These are phyloP conservation scores for Vaccinium corymbosum DNA, from an alignment of 148 eudicot genomes.

Conservation along the genomic window DNA sequence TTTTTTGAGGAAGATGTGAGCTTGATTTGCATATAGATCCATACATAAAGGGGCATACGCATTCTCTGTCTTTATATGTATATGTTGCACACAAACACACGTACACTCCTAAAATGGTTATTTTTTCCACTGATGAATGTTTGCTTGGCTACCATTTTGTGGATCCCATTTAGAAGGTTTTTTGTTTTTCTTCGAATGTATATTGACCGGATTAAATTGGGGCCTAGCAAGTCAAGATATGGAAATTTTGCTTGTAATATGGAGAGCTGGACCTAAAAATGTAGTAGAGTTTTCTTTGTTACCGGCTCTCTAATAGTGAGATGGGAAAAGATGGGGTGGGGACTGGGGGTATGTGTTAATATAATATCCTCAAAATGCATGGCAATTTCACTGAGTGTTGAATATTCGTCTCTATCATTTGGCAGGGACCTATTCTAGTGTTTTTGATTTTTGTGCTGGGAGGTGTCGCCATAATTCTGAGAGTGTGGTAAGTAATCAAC, in stretches of 20 bases:
- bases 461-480: constrained; percentile 96
- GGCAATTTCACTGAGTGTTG: not conserved
- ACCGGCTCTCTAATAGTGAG: not conserved
- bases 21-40: not conserved
- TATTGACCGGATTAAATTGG: not conserved
- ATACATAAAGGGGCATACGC: not conserved
- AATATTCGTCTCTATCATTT: constrained; percentile 11
- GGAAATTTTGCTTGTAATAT: constrained; percentile 1
- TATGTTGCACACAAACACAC: not conserved
- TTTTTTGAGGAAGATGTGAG: not conserved
- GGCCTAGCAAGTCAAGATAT: constrained; percentile 6
- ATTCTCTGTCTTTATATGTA: no score
- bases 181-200: not conserved
- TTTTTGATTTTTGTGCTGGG: constrained; percentile 91
- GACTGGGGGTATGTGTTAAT: not conserved
- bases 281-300: not conserved
- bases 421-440: constrained; percentile 71
- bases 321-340: not conserved
- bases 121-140: not conserved
- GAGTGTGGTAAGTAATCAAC: constrained; percentile 67
- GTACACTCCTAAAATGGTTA: not conserved
- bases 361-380: not conserved
- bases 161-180: not conserved
- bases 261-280: not conserved
- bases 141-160: not conserved